Evolutionary conservation across 1,139 yeast species (phyloP).

Genomic region (Geotrichum fermentans): DNA sequence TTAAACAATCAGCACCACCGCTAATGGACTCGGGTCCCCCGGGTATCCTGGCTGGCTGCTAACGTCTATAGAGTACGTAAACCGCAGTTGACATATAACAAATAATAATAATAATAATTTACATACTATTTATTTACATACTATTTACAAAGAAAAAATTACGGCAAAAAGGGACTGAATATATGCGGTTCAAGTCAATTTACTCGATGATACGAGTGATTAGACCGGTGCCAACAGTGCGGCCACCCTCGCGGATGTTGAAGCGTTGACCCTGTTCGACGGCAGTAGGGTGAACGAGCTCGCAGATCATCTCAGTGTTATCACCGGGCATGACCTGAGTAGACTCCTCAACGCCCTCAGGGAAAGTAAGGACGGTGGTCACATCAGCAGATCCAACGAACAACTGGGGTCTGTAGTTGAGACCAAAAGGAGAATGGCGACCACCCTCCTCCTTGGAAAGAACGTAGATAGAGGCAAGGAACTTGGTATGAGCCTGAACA

Average conservation of each 20-base stretch:
- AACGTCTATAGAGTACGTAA: too few species aligned
- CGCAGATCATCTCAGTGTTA: conserved; percentile 93
- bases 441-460: conserved; percentile 98
- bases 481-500: conserved; percentile 87
- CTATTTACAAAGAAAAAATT: too few species aligned
- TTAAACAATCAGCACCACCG: too few species aligned
- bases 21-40: too few species aligned
- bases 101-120: too few species aligned
- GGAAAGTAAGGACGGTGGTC: conserved; percentile 87
- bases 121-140: too few species aligned
- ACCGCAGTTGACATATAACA: too few species aligned
- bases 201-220: conserved; percentile 86
- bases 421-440: conserved; percentile 95
- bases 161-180: too few species aligned
- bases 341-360: conserved; percentile 80
- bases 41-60: too few species aligned
- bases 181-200: conserved; percentile 16
- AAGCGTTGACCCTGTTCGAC: conserved; percentile 95
- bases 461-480: conserved; percentile 89
- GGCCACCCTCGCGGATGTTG: conserved; percentile 99
- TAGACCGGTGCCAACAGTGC: conserved; percentile 98
- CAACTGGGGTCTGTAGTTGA: conserved; percentile 97
- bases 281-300: conserved; percentile 87
- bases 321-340: conserved; percentile 97
- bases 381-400: conserved; percentile 95